phyloP scores from a whole-genome alignment of 306 rosid species.

The Medicago truncatula region DNA sequence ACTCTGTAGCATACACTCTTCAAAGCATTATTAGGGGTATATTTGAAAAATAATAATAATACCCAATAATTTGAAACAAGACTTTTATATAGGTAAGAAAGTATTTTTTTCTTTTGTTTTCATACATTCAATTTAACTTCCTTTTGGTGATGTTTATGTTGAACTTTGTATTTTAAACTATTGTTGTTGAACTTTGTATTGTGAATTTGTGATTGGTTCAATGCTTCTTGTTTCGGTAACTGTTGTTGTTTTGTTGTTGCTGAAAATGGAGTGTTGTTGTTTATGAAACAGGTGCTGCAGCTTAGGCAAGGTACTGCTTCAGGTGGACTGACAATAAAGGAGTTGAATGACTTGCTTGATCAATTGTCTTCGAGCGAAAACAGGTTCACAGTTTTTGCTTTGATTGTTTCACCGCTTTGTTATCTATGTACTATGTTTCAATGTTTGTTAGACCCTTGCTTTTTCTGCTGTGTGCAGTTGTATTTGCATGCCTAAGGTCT shows the following conservation, averaged over 20 bases:
- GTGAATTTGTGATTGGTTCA: neutral
- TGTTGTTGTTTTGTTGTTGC: slow-evolving; percentile 7
- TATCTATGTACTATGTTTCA: neutral
- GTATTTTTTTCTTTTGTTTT: neutral
- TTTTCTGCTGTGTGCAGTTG: neutral
- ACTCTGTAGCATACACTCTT: no score
- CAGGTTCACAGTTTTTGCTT: slow-evolving; percentile 50
- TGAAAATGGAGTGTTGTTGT: slow-evolving; percentile 14
- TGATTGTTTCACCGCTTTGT: slow-evolving; percentile 15
- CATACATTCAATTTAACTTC: slow-evolving; percentile 6
- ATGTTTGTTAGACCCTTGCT: neutral
- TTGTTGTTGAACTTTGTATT: neutral
- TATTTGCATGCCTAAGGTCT: neutral
- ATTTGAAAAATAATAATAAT: no score
- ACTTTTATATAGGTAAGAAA: neutral
- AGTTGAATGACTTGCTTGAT: slow-evolving; percentile 83
- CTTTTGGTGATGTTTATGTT: neutral
- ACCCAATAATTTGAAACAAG: neutral
- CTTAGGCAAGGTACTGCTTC: slow-evolving; percentile 81
- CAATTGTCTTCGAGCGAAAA: slow-evolving; percentile 77
- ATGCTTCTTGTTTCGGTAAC: neutral
- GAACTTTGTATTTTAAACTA: neutral
- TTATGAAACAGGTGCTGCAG: slow-evolving; percentile 71
- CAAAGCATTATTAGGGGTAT: no score
- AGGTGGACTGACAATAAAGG: slow-evolving; percentile 77